Percentiles rank a stretch among this genome's conserved stretches.
Conservation (phyloP, 1,139 yeast genomes). For the Kurtzmaniella quercitrusa region DNA sequence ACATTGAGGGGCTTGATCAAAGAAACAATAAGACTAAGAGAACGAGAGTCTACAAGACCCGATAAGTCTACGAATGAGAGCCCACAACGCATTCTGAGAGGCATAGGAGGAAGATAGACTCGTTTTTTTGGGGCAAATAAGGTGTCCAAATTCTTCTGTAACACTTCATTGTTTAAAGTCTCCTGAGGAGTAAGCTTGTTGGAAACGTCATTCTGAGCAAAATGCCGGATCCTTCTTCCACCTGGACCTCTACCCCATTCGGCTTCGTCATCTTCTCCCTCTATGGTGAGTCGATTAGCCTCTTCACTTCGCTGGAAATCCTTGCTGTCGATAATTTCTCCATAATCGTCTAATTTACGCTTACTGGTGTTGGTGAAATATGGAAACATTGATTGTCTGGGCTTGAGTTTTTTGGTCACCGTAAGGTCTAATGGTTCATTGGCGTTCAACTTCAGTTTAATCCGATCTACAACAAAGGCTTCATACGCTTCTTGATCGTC, state of each 20-base stretch:
- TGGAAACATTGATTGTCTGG: slow-evolving; percentile 79
- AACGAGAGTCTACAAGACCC: slow-evolving; percentile 81
- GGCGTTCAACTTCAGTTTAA: slow-evolving; percentile 35
- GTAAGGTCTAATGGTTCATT: slow-evolving; percentile 56
- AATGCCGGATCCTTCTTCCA: slow-evolving; percentile 24
- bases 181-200: slow-evolving; percentile 44
- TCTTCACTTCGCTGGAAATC: slow-evolving; percentile 59
- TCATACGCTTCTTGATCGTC: slow-evolving; percentile 39
- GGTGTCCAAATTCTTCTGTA: slow-evolving; percentile 52
- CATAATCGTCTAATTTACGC: slow-evolving; percentile 78
- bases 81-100: slow-evolving; percentile 60
- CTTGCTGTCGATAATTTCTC: slow-evolving; percentile 60
- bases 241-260: slow-evolving; percentile 8
- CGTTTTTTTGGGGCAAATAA: slow-evolving; percentile 54
- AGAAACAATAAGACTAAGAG: slow-evolving; percentile 74
- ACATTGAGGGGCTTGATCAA: slow-evolving; percentile 76
- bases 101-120: slow-evolving; percentile 22
- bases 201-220: slow-evolving; percentile 26
- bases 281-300: slow-evolving; percentile 32
- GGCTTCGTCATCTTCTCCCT: slow-evolving; percentile 11
- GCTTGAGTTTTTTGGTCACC: slow-evolving; percentile 51
- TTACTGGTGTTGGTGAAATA: slow-evolving; percentile 47
- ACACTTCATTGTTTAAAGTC: slow-evolving; percentile 36
- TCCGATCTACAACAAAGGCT: slow-evolving; percentile 37
- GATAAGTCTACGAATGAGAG: slow-evolving; percentile 77